Base-by-base conservation (phyloP, 495 filamentous ascomycete species). In the Hyaloscypha bicolor region DNA sequence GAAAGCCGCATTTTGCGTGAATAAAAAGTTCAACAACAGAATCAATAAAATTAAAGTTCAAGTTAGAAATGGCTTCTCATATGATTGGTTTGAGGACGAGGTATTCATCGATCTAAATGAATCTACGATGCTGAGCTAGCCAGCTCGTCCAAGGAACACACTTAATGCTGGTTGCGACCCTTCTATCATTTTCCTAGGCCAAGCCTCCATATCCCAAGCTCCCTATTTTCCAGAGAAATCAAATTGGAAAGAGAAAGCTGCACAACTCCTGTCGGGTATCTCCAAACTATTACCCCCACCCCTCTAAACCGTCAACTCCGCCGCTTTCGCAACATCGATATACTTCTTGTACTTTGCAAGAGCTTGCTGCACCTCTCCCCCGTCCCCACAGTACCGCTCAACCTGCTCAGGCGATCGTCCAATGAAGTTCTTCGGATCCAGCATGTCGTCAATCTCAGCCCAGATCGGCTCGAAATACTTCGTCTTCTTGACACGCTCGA, bases 401-500 rank as follows among this genome's bases (percentile, higher is more conserved):
- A 75, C 73, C n/a, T 68, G 63, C 67, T 73, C 71, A 19, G 51
- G 32, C 5, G 12, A 62, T 31, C 88, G 78, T 39, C 92, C 91
- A 67, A 89, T 89, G 74, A 93, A 96, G 53, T 86, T 84, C 63
- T 77, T 76, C 1, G 90, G 87, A 67, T 93, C 87, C 52, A 96
- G 81, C 77, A 98, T 82, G 58, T 71, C 74, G 66, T 96, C 92
- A 48, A 97, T 81, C 64, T 97, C 87, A 58, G 71, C 80, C 78
- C 87, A 84, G 65, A 98, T 89, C n/a, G 92, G 90, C 73, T 84
- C 79, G 82, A 99, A 97, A 84, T 93, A 97, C 56, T 85, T 78
- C 21, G 83, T 85, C 64, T 79, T 82, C 78, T 87, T 88, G 75
- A 97, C 92, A 19, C 93, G 84, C 69, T 91, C 87, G 60, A 97